A percentile compares a stretch with the other conserved stretches of the same genome.
Evolutionary conservation across 805 yeast species (phyloP).

Genomic region (Metschnikowia anglica): DNA sequence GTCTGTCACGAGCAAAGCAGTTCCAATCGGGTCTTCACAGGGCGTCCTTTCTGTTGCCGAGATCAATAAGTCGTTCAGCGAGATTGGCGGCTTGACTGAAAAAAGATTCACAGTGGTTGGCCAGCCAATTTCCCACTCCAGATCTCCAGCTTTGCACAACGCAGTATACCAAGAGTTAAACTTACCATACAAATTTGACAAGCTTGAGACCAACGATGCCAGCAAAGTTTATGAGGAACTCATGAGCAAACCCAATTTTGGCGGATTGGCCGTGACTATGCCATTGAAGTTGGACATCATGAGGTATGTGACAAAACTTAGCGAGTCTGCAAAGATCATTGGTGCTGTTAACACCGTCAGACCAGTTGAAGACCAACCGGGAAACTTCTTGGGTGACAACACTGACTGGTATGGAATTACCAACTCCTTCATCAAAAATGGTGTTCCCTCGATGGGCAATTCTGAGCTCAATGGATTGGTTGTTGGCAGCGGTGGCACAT

Average conservation of each 20-base stretch:
- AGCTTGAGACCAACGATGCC: slow-evolving; percentile 68
- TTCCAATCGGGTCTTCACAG: slow-evolving; percentile 74
- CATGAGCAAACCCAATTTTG: slow-evolving; percentile 54
- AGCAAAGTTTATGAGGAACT: slow-evolving; percentile 53
- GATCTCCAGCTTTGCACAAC: slow-evolving; percentile 85
- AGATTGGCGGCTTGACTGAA: slow-evolving; percentile 60
- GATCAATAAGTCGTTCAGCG: slow-evolving; percentile 54
- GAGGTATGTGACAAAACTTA: slow-evolving; percentile 59
- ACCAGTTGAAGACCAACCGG: slow-evolving; percentile 40
- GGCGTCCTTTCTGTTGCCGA: slow-evolving; percentile 71
- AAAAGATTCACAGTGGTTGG: slow-evolving; percentile 77
- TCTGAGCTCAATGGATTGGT: slow-evolving; percentile 61
- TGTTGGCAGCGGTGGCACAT: slow-evolving; percentile 97
- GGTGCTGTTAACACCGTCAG: slow-evolving; percentile 93
- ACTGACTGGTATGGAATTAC: slow-evolving; percentile 94
- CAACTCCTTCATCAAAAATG: slow-evolving; percentile 61
- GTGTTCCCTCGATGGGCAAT: slow-evolving; percentile 48
- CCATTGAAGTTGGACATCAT: slow-evolving; percentile 86
- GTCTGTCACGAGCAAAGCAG: slow-evolving; percentile 73
- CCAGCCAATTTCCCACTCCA: slow-evolving; percentile 77
- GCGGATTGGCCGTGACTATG: slow-evolving; percentile 95
- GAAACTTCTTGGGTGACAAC: slow-evolving; percentile 71
- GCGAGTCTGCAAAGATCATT: slow-evolving; percentile 75
- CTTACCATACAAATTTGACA: slow-evolving; percentile 68
- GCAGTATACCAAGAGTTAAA: slow-evolving; percentile 74